A percentile compares a stretch with the other conserved stretches of the same genome.
phyloP scores from a whole-genome alignment of 2,329 filamentous ascomycete genomes.

The Dryadomyces sulphureus region DNA sequence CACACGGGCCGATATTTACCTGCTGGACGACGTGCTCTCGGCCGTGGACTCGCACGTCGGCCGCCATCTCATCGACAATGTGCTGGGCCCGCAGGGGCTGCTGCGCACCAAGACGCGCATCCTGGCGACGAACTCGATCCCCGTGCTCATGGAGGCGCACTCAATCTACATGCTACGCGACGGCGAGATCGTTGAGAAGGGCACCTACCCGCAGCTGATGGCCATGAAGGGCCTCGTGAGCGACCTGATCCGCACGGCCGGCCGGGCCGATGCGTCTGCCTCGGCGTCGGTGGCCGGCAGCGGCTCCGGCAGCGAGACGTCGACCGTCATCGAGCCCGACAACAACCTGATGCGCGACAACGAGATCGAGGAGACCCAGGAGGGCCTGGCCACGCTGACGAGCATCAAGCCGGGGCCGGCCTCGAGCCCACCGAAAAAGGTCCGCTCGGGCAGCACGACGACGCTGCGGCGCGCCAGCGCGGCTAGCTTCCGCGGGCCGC shows the following conservation, averaged over 20 bases:
- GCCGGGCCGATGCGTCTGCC: constrained; percentile 28
- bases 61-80: constrained; percentile 84
- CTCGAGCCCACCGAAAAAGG: constrained; percentile 26
- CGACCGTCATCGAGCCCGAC: constrained; percentile 39
- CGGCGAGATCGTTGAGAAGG: constrained; percentile 69
- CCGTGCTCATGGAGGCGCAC: constrained; percentile 77
- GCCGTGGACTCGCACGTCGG: constrained; percentile 98
- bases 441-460: constrained; percentile 52
- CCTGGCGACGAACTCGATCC: constrained; percentile 87
- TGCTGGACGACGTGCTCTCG: constrained; percentile 86
- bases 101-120: constrained; percentile 78
- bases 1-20: constrained; percentile 87
- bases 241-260: constrained; percentile 66
- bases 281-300: constrained; percentile 8
- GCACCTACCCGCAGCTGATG: constrained; percentile 80
- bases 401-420: constrained; percentile 47
- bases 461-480: constrained; percentile 84
- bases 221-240: constrained; percentile 87
- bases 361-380: constrained; percentile 64
- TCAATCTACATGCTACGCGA: constrained; percentile 77
- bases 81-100: constrained; percentile 73
- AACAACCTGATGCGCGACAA: constrained; percentile 44
- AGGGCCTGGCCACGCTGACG: constrained; percentile 59
- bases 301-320: constrained; percentile 40
- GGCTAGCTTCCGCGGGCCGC: constrained; percentile 74